These are phyloP conservation scores for Bromus sterilis DNA, from an alignment of 176 grass and related monocot genomes.

Conservation along the genomic window DNA sequence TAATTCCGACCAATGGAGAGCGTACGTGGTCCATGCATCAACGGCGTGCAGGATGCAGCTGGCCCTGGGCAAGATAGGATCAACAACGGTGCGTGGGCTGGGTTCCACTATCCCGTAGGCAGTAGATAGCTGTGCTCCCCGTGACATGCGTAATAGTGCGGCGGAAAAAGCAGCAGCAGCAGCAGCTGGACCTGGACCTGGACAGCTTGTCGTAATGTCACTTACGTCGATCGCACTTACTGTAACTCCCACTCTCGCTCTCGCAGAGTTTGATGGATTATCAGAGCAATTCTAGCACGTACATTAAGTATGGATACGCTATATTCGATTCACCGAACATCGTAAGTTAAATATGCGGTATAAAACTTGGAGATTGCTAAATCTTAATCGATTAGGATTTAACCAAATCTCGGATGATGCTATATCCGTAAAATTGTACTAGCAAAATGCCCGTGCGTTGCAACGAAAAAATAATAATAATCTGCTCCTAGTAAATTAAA, in stretches of 20 bases:
- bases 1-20: background rate
- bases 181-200: background rate
- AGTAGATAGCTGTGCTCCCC: constrained; percentile 1
- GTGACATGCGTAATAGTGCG: constrained; percentile 14
- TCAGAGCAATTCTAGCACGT: no score
- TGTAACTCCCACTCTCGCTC: background rate
- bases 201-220: constrained; percentile 3
- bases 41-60: background rate
- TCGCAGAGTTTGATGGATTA: background rate
- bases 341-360: no score
- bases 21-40: background rate
- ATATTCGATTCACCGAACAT: no score
- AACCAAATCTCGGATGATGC: no score
- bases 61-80: background rate
- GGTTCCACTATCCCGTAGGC: constrained; percentile 12
- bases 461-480: no score
- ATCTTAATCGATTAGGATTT: no score
- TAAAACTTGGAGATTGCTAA: no score
- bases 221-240: constrained; percentile 20
- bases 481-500: no score
- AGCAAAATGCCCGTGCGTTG: no score
- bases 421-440: no score
- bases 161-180: background rate
- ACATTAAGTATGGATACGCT: no score
- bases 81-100: background rate